These are phyloP conservation scores for Mycena floridula DNA, from an alignment of 768 basidiomycete species.

Conservation along the genomic window DNA sequence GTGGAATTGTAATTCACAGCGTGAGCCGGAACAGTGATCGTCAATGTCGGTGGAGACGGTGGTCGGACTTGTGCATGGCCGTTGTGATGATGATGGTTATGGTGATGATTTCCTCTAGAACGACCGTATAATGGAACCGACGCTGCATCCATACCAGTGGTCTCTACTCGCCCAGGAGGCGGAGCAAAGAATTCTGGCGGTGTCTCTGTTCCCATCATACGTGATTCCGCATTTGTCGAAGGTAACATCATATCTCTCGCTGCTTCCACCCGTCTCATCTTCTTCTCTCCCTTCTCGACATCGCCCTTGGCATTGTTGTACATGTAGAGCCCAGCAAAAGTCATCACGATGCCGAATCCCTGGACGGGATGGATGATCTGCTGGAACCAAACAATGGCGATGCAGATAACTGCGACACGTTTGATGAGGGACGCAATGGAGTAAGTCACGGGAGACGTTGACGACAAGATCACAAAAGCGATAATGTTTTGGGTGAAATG, in stretches of 20 bases:
- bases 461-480: constrained; percentile 93
- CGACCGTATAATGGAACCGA: constrained; percentile 20
- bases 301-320: constrained; percentile 94
- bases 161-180: constrained; percentile 16
- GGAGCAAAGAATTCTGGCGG: constrained; percentile 28
- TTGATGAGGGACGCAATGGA: constrained; percentile 98
- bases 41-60: constrained; percentile 11
- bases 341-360: constrained; percentile 83
- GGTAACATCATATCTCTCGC: constrained; percentile 65
- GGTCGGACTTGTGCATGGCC: constrained; percentile 17
- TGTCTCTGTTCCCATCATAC: constrained; percentile 39
- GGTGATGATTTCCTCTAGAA: constrained; percentile 30
- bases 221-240: constrained; percentile 54
- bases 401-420: constrained; percentile 95
- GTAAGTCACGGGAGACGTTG: constrained; percentile 97
- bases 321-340: constrained; percentile 89
- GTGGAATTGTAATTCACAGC: constrained; percentile 10
- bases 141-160: constrained; percentile 27
- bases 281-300: constrained; percentile 89
- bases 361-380: constrained; percentile 82
- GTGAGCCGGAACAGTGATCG: constrained; percentile 10
- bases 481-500: constrained; percentile 98
- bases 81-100: constrained; percentile 10
- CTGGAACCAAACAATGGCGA: constrained; percentile 95
- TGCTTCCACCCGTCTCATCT: constrained; percentile 72